These are phyloP conservation scores for Saccharomyces mikatae DNA, from an alignment of 805 yeast genomes.

Conservation along the genomic window DNA sequence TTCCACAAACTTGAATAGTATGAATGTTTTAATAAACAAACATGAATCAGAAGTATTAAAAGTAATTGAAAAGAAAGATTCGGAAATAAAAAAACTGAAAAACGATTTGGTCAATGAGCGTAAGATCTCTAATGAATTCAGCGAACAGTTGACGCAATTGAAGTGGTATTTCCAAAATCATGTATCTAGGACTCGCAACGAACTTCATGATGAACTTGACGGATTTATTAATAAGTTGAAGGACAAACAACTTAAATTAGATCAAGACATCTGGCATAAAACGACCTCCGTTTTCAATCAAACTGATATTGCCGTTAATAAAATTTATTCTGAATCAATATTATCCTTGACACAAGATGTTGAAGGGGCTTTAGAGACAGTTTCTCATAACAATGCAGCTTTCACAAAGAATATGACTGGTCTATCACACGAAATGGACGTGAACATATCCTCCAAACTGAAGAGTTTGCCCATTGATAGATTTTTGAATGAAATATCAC, in stretches of 20 bases:
- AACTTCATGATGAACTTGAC: neutral
- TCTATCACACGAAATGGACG: neutral
- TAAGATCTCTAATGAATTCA: slow-evolving; percentile 1
- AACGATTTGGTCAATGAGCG: slow-evolving; percentile 7
- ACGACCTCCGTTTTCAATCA: neutral
- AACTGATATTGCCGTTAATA: neutral
- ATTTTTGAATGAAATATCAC: neutral
- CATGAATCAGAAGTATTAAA: neutral
- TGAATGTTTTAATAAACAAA: neutral
- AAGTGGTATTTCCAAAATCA: slow-evolving; percentile 9
- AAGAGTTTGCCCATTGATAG: neutral
- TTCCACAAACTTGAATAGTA: neutral
- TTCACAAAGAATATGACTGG: neutral
- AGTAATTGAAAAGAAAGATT: neutral
- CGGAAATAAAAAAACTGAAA: slow-evolving; percentile 5
- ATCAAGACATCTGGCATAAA: neutral
- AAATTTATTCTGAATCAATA: neutral
- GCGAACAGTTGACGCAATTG: slow-evolving; percentile 6
- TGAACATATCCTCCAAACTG: neutral
- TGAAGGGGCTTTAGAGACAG: neutral
- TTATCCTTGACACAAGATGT: neutral
- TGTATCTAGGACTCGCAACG: slow-evolving; percentile 7
- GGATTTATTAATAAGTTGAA: neutral
- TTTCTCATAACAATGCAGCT: neutral
- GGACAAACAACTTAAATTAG: neutral